Conservation (phyloP, 371 early-diverging fungal genomes). For the Mortierella sp. region DNA sequence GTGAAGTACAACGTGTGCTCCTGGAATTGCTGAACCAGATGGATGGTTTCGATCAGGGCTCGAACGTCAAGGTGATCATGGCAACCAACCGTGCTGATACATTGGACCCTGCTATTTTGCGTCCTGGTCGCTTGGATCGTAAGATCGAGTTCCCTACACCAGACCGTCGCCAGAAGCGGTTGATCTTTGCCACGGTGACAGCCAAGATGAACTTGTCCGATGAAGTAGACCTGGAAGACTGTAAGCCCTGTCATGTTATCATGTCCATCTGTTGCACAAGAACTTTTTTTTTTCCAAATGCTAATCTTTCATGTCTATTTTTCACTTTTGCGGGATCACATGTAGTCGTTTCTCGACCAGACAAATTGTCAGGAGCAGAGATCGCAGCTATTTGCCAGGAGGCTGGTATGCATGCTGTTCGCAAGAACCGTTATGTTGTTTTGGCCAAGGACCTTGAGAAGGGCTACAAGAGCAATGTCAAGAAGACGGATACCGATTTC, state of each 20-base stretch:
- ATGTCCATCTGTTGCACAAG: background rate
- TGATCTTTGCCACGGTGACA: constrained; percentile 98
- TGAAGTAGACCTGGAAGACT: constrained; percentile 99
- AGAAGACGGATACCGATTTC: constrained; percentile 95
- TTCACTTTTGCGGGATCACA: background rate
- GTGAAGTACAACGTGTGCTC: constrained; percentile 99
- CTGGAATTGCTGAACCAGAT: constrained; percentile 99
- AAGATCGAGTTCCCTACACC: constrained; percentile 99
- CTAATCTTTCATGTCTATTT: background rate
- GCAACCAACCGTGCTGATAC: constrained; percentile 99
- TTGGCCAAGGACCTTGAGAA: constrained; percentile 98
- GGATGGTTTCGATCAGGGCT: constrained; percentile 99
- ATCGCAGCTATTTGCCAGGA: constrained; percentile 99
- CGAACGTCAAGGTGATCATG: constrained; percentile 99
- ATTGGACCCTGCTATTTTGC: constrained; percentile 98
- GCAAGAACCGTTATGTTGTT: constrained; percentile 86
- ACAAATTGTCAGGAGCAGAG: constrained; percentile 99
- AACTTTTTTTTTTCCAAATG: background rate
- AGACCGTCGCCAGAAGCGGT: constrained; percentile 99
- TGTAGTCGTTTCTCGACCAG: constrained; percentile 95
- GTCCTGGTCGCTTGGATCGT: constrained; percentile 99
- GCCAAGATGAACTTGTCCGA: constrained; percentile 97
- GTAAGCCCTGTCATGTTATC: constrained; percentile 63
- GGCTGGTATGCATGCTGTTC: constrained; percentile 98
- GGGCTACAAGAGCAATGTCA: constrained; percentile 96